phyloP scores from a whole-genome alignment of 2,329 filamentous ascomycete genomes.

The Aspergillus sp. region DNA sequence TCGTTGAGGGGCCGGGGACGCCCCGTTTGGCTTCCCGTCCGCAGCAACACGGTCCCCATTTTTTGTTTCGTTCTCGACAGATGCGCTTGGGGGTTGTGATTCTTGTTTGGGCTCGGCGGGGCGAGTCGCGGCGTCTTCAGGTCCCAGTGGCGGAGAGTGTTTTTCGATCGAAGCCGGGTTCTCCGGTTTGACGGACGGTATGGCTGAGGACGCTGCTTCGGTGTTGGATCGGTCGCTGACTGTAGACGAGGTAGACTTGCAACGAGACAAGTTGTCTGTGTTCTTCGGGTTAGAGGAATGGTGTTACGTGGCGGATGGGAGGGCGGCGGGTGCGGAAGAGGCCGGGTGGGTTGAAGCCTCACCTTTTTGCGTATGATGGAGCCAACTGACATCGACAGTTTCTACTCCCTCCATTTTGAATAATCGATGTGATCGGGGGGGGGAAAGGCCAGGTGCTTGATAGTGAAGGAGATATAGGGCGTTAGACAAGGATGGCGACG shows the following conservation, averaged over 20 bases:
- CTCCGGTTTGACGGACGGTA: slow-evolving; percentile 18
- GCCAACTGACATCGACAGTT: slow-evolving; percentile 86
- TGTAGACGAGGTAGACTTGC: slow-evolving; percentile 33
- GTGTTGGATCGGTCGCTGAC: slow-evolving; percentile 25
- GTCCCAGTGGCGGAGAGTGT: slow-evolving; percentile 17
- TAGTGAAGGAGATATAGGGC: neutral
- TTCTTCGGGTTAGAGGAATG: slow-evolving; percentile 4
- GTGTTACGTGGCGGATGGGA: neutral
- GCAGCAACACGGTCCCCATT: slow-evolving; percentile 15
- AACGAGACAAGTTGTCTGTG: slow-evolving; percentile 34
- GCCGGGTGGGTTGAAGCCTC: slow-evolving; percentile 25
- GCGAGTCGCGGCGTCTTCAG: slow-evolving; percentile 9
- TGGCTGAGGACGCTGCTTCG: slow-evolving; percentile 20
- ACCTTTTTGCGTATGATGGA: slow-evolving; percentile 83
- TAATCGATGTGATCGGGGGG: neutral
- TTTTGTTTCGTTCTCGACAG: slow-evolving; percentile 16
- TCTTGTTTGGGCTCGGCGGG: slow-evolving; percentile 13
- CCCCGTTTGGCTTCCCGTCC: slow-evolving; percentile 20
- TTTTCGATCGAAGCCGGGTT: slow-evolving; percentile 23
- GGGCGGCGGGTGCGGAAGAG: neutral
- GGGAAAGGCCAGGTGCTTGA: neutral
- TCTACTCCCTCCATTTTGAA: slow-evolving; percentile 72
- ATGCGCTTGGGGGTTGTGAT: slow-evolving; percentile 13
- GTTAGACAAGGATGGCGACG: neutral
- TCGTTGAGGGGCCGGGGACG: slow-evolving; percentile 22